Base-by-base conservation (phyloP, 768 basidiomycete genomes). In the Leccinum longicurvipes region DNA sequence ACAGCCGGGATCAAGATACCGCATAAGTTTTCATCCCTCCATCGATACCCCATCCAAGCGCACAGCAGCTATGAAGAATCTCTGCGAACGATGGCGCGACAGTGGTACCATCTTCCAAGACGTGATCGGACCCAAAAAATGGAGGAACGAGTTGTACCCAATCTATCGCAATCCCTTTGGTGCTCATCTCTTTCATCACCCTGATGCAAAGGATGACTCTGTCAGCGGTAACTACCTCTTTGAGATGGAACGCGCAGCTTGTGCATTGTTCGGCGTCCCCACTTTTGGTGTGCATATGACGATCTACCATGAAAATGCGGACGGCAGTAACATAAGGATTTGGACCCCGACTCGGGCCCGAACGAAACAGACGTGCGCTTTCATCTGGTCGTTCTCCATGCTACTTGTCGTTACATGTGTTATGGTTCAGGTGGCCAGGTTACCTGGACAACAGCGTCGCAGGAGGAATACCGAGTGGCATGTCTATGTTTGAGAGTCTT, bases 241-340 rank as follows among this genome's bases (percentile, higher is more conserved):
- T 70, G 82, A 85, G 68, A 82, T 98, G 81, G 97, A 98, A 71
- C 82, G 96, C 39, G 79, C 91, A 1, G 93, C 93, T 3, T 93
- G 91, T 68, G 82, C 88, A 0, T 73, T 98, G 31, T 98, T 98
- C 64, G 94, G 96, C 3, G 71, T 95, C 7, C 80, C 91, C 50
- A 97, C 95, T 0, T 94, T 90, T 63, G 96, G 97, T 0, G 89
- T 96, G 3, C 97, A 98, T 70, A 82, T 95, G 85, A 90, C 83
- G 19, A 82, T 86, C 51, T 92, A 83, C 66, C 54, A 69, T 17
- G 64, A 70, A 48, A 69, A 73, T 28, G 77, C 77, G 39, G 75
- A 70, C 39, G 72, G 68, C 11, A 47, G 31, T 27, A 58, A 62
- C 31, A 68, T 87, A 66, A 78, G 74, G 57, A 74, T 97, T 3